Evolutionary conservation across 139 green algal species (phyloP).

Genomic region (Chlorella sp.): DNA sequence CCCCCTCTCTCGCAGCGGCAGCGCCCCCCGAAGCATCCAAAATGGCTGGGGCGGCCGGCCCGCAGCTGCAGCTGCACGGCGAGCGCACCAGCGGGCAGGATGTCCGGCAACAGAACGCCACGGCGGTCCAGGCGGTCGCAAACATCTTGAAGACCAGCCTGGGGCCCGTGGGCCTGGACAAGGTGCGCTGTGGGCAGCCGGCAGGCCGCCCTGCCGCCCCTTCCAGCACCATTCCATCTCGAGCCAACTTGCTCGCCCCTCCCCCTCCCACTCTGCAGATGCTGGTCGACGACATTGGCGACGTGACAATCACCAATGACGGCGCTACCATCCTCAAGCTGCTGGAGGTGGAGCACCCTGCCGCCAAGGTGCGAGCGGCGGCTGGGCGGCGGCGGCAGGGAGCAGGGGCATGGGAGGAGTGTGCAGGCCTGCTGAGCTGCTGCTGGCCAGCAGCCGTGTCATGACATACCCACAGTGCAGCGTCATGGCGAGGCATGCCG

Average conservation of each 20-base stretch:
- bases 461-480: no score
- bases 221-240: background rate
- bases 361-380: conserved; percentile 87
- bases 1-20: no score
- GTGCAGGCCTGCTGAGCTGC: background rate
- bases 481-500: no score
- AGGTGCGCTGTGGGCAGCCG: conserved; percentile 71
- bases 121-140: conserved; percentile 91
- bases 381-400: conserved; percentile 11
- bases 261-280: conserved; percentile 77
- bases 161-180: conserved; percentile 97
- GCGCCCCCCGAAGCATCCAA: no score
- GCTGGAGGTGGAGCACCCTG: conserved; percentile 98
- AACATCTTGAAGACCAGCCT: conserved; percentile 98
- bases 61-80: conserved; percentile 79
- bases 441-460: background rate
- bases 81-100: conserved; percentile 92
- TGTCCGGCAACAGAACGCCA: conserved; percentile 95
- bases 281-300: conserved; percentile 99
- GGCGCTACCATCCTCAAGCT: conserved; percentile 98
- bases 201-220: background rate
- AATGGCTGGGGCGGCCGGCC: conserved; percentile 28
- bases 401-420: background rate
- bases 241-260: background rate
- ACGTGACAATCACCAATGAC: conserved; percentile 99